Evolutionary conservation across 345 rosid species (phyloP).

Genomic region (Rubroshorea leprosula): DNA sequence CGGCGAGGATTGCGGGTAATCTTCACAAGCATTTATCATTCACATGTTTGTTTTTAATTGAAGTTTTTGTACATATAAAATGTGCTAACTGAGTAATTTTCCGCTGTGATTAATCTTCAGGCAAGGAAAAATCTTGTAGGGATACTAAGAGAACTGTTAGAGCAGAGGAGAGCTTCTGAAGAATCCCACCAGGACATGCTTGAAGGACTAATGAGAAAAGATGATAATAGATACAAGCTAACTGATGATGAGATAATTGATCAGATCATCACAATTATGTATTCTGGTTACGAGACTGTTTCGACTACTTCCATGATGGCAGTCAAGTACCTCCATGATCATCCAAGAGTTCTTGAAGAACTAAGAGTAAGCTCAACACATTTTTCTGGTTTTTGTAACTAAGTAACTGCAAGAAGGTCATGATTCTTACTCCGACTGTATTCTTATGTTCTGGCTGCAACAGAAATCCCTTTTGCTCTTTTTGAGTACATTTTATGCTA

Average conservation of each 20-base stretch:
- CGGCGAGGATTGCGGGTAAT: constrained; percentile 56
- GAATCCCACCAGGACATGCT: constrained; percentile 57
- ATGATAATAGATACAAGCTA: constrained; percentile 37
- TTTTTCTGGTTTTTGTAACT: neutral
- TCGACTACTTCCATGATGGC: constrained; percentile 94
- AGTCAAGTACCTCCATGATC: constrained; percentile 76
- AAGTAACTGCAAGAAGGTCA: too few relatives aligned
- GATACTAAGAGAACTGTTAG: constrained; percentile 43
- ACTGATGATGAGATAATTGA: constrained; percentile 64
- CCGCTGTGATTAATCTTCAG: constrained; percentile 23
- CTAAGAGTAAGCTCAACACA: constrained; percentile 48
- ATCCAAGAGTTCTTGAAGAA: constrained; percentile 62
- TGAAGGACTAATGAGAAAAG: constrained; percentile 53
- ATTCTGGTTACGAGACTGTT: constrained; percentile 82
- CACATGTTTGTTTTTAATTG: neutral
- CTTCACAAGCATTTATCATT: neutral
- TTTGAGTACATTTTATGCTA: too few relatives aligned
- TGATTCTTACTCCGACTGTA: too few relatives aligned
- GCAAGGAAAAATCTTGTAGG: constrained; percentile 56
- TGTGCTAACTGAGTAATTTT: neutral
- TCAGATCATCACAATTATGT: constrained; percentile 68
- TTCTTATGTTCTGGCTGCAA: too few relatives aligned
- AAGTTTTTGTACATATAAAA: neutral
- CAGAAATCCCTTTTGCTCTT: too few relatives aligned
- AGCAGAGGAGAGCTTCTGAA: constrained; percentile 48